Conservation (phyloP, 257 asterid genomes). For the Echites panduratus region DNA sequence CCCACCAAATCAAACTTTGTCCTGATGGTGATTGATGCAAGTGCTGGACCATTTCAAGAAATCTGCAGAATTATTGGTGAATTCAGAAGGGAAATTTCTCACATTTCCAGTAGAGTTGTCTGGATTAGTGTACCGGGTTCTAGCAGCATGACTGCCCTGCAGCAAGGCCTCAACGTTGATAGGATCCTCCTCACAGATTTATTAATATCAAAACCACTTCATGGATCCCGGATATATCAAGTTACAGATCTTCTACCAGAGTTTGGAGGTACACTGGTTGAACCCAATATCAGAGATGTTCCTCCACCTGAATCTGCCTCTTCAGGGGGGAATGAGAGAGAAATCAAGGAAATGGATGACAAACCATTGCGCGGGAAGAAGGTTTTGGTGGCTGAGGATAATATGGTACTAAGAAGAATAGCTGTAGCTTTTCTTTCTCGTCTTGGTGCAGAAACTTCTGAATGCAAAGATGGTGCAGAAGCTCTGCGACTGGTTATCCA, state of each 20-base stretch:
- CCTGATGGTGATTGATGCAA: conserved; percentile 46
- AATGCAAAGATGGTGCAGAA: conserved; percentile 50
- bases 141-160: conserved; percentile 5
- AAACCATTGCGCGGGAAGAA: conserved; percentile 46
- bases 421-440: conserved; percentile 28
- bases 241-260: conserved; percentile 52
- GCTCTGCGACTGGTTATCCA: conserved; percentile 40
- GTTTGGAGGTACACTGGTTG: conserved; percentile 27
- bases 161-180: conserved; percentile 35
- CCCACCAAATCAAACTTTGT: conserved; percentile 15
- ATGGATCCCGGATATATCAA: conserved; percentile 61
- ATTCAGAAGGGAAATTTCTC: conserved; percentile 41
- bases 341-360: conserved; percentile 5
- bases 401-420: conserved; percentile 27
- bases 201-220: conserved; percentile 54
- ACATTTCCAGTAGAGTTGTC: conserved; percentile 39
- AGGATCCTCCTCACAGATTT: conserved; percentile 49
- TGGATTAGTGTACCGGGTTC: conserved; percentile 49
- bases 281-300: background rate
- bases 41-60: conserved; percentile 38
- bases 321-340: background rate
- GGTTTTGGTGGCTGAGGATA: conserved; percentile 62
- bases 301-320: too few relatives aligned
- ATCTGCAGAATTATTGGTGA: conserved; percentile 46
- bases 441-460: conserved; percentile 41